Percentiles rank a stretch among this genome's conserved stretches.
Conservation (phyloP, 306 rosid species). For the Vicia sativa region DNA sequence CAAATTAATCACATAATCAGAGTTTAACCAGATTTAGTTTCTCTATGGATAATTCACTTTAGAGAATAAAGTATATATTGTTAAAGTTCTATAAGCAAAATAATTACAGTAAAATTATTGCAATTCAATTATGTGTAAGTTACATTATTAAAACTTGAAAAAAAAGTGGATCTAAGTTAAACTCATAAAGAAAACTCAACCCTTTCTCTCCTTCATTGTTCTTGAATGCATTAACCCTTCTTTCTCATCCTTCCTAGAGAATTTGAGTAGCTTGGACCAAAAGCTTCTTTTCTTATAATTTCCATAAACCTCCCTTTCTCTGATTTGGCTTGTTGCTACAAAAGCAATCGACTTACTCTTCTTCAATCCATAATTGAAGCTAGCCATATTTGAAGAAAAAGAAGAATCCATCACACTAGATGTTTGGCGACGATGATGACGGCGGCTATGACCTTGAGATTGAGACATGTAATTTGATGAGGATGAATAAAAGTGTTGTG, state of each 20-base stretch:
- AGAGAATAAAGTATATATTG: background rate
- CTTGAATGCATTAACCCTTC: conserved; percentile 46
- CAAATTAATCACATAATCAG: conserved; percentile 29
- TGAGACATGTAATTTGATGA: conserved; percentile 39
- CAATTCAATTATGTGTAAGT: conserved; percentile 10
- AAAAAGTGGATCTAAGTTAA: background rate
- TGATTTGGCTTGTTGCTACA: conserved; percentile 34
- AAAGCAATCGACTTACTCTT: conserved; percentile 67
- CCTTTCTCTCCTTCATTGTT: conserved; percentile 34
- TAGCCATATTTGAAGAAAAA: conserved; percentile 35
- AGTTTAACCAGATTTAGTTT: background rate
- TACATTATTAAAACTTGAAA: background rate
- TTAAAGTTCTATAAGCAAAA: background rate
- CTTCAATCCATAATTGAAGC: conserved; percentile 44
- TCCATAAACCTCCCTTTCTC: conserved; percentile 27
- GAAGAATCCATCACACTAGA: conserved; percentile 52
- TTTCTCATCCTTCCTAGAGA: conserved; percentile 51
- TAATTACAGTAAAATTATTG: background rate
- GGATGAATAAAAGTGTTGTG: background rate
- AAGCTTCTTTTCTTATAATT: conserved; percentile 52
- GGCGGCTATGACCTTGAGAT: conserved; percentile 38
- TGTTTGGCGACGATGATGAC: conserved; percentile 46
- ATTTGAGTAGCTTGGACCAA: conserved; percentile 67
- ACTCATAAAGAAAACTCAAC: background rate
- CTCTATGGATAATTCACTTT: background rate